A percentile compares a stretch with the other conserved stretches of the same genome.
These are phyloP conservation scores for Emericellopsis cladophorae DNA, from an alignment of 2,329 filamentous ascomycete genomes.

Conservation along the genomic window DNA sequence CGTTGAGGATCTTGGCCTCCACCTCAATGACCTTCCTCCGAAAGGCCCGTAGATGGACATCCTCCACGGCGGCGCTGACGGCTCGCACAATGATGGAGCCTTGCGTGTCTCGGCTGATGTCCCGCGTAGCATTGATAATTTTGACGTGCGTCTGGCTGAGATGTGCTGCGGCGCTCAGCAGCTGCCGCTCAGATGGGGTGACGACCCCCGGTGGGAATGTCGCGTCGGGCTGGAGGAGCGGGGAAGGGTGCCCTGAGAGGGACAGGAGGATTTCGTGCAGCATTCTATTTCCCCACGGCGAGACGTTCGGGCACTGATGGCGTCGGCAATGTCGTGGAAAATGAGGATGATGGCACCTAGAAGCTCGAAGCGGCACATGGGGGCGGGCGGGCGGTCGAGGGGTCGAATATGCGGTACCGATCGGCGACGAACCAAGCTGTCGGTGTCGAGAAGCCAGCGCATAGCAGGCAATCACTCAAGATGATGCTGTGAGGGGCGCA, in stretches of 20 bases:
- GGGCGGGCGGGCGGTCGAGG: background rate
- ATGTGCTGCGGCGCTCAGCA: conserved; percentile 64
- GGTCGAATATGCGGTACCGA: background rate
- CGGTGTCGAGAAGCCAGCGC: no score
- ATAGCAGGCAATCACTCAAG: no score
- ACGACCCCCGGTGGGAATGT: conserved; percentile 31
- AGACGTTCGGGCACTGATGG: conserved; percentile 13
- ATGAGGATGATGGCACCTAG: conserved; percentile 36
- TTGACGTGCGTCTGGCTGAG: conserved; percentile 68
- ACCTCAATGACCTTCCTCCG: conserved; percentile 76
- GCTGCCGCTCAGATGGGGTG: conserved; percentile 70
- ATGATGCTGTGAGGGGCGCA: no score
- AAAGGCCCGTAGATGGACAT: conserved; percentile 66
- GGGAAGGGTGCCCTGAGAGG: conserved; percentile 85
- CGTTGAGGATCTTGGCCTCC: conserved; percentile 62
- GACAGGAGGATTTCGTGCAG: conserved; percentile 97
- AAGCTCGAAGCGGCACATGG: conserved; percentile 42
- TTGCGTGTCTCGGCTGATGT: conserved; percentile 53
- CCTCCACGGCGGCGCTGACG: conserved; percentile 65
- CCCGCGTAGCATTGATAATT: conserved; percentile 53
- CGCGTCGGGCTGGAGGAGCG: conserved; percentile 55
- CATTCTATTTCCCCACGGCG: conserved; percentile 39
- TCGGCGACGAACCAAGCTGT: no score
- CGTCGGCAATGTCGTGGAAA: conserved; percentile 28
- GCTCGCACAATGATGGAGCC: conserved; percentile 76